Conservation (phyloP, 805 yeast genomes). For the Pichia kluyveri region DNA sequence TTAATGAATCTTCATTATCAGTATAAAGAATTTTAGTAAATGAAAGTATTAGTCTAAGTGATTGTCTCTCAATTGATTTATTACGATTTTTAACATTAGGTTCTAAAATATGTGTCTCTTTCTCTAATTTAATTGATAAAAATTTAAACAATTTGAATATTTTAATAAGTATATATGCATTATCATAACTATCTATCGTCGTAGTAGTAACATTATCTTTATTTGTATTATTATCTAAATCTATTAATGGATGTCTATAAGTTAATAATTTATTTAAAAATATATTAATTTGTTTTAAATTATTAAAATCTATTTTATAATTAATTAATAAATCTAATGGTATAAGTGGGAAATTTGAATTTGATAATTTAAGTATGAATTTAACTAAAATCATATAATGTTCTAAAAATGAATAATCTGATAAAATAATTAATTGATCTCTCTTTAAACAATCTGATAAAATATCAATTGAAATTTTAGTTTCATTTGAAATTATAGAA, state of each 20-base stretch:
- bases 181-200: conserved; percentile 17
- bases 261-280: conserved; percentile 14
- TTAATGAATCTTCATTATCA: conserved; percentile 12
- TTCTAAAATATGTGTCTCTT: conserved; percentile 19
- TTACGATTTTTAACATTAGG: conserved; percentile 15
- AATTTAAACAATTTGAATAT: conserved; percentile 28
- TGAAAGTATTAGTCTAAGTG: conserved; percentile 23
- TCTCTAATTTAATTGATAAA: conserved; percentile 18
- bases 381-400: conserved; percentile 24
- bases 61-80: conserved; percentile 20
- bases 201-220: no score
- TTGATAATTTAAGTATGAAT: conserved; percentile 21
- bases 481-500: conserved; percentile 17
- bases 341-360: conserved; percentile 21
- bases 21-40: conserved; percentile 25
- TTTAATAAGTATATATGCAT: conserved; percentile 34
- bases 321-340: conserved; percentile 15
- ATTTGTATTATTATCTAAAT: background rate
- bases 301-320: conserved; percentile 9
- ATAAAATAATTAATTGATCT: conserved; percentile 41
- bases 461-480: conserved; percentile 32
- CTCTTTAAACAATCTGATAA: conserved; percentile 37
- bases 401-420: conserved; percentile 43
- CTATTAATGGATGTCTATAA: conserved; percentile 12
- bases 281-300: conserved; percentile 10